Percentiles rank a stretch among this genome's conserved stretches.
Evolutionary conservation across 306 rosid genomes (phyloP).

Genomic region (Cicer arietinum): DNA sequence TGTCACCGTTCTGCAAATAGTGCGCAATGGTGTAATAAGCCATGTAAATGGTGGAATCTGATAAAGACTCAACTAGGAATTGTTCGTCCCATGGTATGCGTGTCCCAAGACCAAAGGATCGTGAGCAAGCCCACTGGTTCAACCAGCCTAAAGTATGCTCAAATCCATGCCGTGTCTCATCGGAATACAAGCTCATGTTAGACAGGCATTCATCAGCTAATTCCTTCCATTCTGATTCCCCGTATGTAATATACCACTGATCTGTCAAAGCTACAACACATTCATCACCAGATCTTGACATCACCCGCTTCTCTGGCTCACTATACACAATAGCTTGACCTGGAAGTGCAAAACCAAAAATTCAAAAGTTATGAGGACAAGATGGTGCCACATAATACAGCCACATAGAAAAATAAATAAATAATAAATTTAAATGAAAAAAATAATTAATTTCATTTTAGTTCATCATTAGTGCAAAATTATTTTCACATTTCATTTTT

Average conservation of each 20-base stretch:
- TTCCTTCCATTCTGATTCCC: slow-evolving; percentile 83
- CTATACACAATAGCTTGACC: slow-evolving; percentile 81
- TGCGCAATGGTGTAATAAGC: slow-evolving; percentile 93
- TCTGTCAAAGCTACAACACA: slow-evolving; percentile 96
- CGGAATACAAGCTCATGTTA: slow-evolving; percentile 69
- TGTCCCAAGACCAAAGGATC: slow-evolving; percentile 96
- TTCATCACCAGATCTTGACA: slow-evolving; percentile 91
- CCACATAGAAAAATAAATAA: background rate
- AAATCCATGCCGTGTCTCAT: slow-evolving; percentile 86
- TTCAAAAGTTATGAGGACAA: background rate
- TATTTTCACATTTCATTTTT: background rate
- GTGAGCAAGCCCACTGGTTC: slow-evolving; percentile 97
- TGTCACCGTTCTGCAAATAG: slow-evolving; percentile 69
- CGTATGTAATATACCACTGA: slow-evolving; percentile 94
- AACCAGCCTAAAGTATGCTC: slow-evolving; percentile 91
- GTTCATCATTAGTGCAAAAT: background rate
- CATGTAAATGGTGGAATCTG: slow-evolving; percentile 96
- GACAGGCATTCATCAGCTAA: slow-evolving; percentile 81
- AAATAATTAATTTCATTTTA: background rate
- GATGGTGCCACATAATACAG: background rate
- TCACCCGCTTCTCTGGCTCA: slow-evolving; percentile 88
- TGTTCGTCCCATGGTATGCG: slow-evolving; percentile 96
- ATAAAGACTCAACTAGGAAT: slow-evolving; percentile 80
- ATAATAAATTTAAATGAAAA: background rate
- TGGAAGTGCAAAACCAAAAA: slow-evolving; percentile 18